Evolutionary conservation across 768 basidiomycete genomes (phyloP).

Genomic region (Lentinula sp.): DNA sequence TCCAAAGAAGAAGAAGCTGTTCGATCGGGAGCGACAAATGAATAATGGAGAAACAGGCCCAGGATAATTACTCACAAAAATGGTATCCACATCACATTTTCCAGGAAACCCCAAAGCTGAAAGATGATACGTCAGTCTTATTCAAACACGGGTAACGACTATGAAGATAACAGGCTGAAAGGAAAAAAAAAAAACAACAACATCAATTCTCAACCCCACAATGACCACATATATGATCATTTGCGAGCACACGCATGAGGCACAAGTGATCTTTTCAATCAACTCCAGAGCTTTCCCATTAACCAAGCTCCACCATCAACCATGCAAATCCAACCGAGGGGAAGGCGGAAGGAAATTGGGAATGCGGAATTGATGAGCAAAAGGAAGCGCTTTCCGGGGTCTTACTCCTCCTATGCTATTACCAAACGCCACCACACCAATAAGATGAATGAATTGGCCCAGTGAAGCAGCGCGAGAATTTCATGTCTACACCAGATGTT

Average conservation of each 20-base stretch:
- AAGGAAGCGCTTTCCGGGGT: neutral
- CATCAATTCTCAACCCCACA: neutral
- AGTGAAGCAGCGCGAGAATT: neutral
- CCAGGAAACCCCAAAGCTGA: constrained; percentile 40
- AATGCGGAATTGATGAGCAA: neutral
- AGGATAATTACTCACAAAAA: constrained; percentile 55
- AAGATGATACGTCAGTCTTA: neutral
- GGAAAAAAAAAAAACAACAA: neutral
- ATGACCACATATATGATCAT: neutral
- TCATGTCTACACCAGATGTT: neutral
- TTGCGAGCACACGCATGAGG: constrained; percentile 9
- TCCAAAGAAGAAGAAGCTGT: constrained; percentile 76
- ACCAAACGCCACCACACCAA: neutral
- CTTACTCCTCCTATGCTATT: neutral
- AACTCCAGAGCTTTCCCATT: too few relatives aligned
- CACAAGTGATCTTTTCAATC: too few relatives aligned
- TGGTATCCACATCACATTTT: constrained; percentile 63
- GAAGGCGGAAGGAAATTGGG: constrained; percentile 22
- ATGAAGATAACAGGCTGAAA: neutral
- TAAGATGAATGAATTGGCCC: neutral
- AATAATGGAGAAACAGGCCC: neutral
- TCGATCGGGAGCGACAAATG: constrained; percentile 31
- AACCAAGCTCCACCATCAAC: too few relatives aligned
- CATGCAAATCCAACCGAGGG: neutral
- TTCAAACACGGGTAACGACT: neutral